A percentile compares a stretch with the other conserved stretches of the same genome.
Conservation (phyloP, 1,139 yeast genomes). For the Candida sanyaensis region DNA sequence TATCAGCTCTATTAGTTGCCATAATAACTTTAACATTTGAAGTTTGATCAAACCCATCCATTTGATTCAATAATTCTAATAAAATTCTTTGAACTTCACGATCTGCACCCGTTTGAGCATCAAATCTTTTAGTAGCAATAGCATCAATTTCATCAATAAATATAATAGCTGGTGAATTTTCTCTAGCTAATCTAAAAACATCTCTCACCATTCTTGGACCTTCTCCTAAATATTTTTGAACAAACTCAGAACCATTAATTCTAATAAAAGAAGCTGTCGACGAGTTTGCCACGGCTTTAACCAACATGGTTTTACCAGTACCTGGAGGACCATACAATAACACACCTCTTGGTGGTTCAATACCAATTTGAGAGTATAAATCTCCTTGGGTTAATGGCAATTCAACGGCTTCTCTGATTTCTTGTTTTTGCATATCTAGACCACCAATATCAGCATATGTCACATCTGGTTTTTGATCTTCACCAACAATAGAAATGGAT, state of each 20-base stretch:
- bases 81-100: constrained; percentile 98
- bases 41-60: constrained; percentile 98
- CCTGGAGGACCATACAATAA: constrained; percentile 98
- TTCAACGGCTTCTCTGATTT: constrained; percentile 97
- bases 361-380: constrained; percentile 94
- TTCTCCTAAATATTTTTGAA: constrained; percentile 97
- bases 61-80: constrained; percentile 93
- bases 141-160: constrained; percentile 99
- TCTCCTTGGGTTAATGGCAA: constrained; percentile 96
- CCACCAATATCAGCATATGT: constrained; percentile 97
- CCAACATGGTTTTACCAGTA: constrained; percentile 98
- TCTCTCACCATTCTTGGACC: constrained; percentile 99
- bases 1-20: constrained; percentile 99
- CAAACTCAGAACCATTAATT: constrained; percentile 97
- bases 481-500: constrained; percentile 91
- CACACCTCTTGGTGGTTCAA: constrained; percentile 98
- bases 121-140: constrained; percentile 98
- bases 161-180: constrained; percentile 93
- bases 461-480: constrained; percentile 90
- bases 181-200: constrained; percentile 95
- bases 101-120: constrained; percentile 99
- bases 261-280: constrained; percentile 95
- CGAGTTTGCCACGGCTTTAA: constrained; percentile 96
- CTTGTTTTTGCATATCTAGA: constrained; percentile 98
- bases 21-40: constrained; percentile 95